Evolutionary conservation across 495 filamentous ascomycete genomes (phyloP).

Genomic region (Penicillium verhagenii): DNA sequence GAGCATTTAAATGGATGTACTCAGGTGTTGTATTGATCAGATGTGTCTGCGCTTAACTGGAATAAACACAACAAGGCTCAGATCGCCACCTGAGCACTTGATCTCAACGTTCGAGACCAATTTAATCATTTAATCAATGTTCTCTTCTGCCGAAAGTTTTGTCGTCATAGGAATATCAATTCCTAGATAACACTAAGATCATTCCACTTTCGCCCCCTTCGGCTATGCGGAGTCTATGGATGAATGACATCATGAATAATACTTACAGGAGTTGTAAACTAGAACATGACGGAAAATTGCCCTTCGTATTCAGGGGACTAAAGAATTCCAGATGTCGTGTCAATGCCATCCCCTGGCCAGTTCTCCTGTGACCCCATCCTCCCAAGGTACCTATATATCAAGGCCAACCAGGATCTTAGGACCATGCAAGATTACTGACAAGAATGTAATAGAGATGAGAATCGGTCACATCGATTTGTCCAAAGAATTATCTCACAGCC

Average conservation of each 20-base stretch:
- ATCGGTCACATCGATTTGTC: constrained; percentile 15
- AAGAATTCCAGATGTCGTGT: background rate
- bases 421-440: background rate
- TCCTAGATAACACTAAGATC: background rate
- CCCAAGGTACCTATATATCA: too few relatives aligned
- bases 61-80: background rate
- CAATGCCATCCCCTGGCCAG: too few relatives aligned
- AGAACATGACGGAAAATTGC: background rate
- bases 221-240: background rate
- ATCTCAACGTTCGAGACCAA: background rate
- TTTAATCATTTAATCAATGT: too few relatives aligned
- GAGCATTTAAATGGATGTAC: too few relatives aligned
- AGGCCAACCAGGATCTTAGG: background rate
- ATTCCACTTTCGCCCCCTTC: background rate
- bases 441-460: background rate
- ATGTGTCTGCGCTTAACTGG: too few relatives aligned
- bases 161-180: background rate
- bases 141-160: background rate
- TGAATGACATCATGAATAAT: background rate
- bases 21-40: too few relatives aligned
- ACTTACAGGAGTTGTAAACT: background rate
- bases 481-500: constrained; percentile 7
- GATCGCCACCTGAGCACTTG: background rate
- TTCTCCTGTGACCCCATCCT: too few relatives aligned
- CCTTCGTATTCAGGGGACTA: background rate